Conservation (phyloP, 1,284 basidiomycete genomes). For the Agroathelia rolfsii region DNA sequence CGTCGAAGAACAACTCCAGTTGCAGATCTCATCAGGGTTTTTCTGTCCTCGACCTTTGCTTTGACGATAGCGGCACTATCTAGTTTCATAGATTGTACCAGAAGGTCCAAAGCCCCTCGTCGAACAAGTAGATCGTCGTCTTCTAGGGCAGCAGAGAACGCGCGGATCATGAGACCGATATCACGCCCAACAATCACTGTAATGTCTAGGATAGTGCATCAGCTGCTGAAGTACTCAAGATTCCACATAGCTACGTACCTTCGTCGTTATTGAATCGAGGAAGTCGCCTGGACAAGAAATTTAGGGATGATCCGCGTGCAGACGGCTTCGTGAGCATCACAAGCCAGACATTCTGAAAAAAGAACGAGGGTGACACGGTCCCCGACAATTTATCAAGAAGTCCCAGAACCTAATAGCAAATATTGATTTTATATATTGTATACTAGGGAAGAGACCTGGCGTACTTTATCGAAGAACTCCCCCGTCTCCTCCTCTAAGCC, state of each 20-base stretch:
- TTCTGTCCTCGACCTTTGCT: conserved; percentile 56
- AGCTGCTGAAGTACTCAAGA: conserved; percentile 8
- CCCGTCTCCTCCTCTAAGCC: conserved; percentile 94
- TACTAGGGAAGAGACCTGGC: conserved; percentile 11
- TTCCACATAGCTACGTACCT: conserved; percentile 31
- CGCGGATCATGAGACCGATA: conserved; percentile 87
- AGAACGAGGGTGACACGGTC: conserved; percentile 79
- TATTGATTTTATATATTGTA: conserved; percentile 6
- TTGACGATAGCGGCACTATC: conserved; percentile 62
- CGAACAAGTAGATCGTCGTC: conserved; percentile 87
- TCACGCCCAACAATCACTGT: conserved; percentile 72
- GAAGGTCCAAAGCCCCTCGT: conserved; percentile 71
- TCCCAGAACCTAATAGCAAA: conserved; percentile 53
- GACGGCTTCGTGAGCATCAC: conserved; percentile 86
- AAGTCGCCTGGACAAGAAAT: conserved; percentile 76
- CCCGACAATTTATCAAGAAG: conserved; percentile 78
- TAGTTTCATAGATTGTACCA: conserved; percentile 65
- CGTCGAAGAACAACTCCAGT: conserved; percentile 80
- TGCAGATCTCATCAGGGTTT: conserved; percentile 72
- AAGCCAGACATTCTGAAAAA: conserved; percentile 93
- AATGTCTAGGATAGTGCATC: conserved; percentile 41
- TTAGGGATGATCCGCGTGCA: conserved; percentile 80
- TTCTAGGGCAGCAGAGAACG: conserved; percentile 80
- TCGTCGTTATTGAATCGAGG: conserved; percentile 61
- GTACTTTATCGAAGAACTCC: conserved; percentile 91